Conservation (phyloP, 441 rosid species). For the Syzygium malaccense region DNA sequence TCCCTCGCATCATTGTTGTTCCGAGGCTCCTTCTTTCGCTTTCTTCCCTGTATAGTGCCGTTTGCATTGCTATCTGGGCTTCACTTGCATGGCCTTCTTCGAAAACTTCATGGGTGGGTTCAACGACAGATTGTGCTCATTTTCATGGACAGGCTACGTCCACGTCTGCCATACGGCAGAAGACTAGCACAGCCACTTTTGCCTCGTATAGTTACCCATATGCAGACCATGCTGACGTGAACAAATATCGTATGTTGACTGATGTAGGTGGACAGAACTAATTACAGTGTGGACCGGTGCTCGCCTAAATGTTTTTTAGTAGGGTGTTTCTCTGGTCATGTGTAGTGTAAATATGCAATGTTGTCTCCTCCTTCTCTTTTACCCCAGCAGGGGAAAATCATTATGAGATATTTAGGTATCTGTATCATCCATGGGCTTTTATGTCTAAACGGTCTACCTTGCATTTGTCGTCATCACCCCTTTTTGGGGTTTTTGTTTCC, state of each 20-base stretch:
- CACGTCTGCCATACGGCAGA: neutral
- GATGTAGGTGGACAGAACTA: too few relatives aligned
- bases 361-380: neutral
- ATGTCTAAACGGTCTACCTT: neutral
- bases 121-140: neutral
- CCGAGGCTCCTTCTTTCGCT: neutral
- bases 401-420: neutral
- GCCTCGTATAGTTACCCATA: neutral
- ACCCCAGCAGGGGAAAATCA: neutral
- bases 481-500: neutral
- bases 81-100: neutral
- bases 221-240: neutral
- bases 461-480: neutral
- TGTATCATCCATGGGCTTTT: too few relatives aligned
- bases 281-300: neutral
- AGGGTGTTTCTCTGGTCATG: neutral
- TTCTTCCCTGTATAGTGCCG: neutral
- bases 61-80: neutral
- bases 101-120: neutral
- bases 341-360: neutral
- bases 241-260: neutral
- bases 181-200: neutral
- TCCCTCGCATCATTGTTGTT: neutral
- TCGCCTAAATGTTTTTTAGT: neutral
- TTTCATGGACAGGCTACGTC: neutral